These are phyloP conservation scores for Nasturtium officinale DNA, from an alignment of 345 rosid species.

Conservation along the genomic window DNA sequence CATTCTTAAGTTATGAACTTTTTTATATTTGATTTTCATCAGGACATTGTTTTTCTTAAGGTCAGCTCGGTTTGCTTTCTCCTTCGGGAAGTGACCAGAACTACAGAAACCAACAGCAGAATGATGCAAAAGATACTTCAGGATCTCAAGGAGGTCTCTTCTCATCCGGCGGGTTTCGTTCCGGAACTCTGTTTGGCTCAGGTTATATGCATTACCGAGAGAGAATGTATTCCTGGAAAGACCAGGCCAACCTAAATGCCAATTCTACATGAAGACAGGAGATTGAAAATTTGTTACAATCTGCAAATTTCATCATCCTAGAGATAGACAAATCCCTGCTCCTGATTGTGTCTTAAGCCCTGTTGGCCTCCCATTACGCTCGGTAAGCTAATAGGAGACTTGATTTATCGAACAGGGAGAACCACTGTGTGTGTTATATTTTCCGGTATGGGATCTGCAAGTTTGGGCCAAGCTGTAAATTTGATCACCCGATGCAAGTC, in stretches of 20 bases:
- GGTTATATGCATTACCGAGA: conserved; percentile 69
- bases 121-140: conserved; percentile 14
- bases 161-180: conserved; percentile 44
- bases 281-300: no score
- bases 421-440: conserved; percentile 78
- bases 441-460: conserved; percentile 90
- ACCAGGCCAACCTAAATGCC: conserved; percentile 85
- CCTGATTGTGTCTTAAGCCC: conserved; percentile 81
- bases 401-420: conserved; percentile 66
- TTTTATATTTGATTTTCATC: neutral
- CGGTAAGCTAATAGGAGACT: conserved; percentile 54
- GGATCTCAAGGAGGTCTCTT: conserved; percentile 62
- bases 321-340: conserved; percentile 72
- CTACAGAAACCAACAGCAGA: neutral
- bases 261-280: conserved; percentile 93
- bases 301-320: no score
- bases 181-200: conserved; percentile 61
- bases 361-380: no score
- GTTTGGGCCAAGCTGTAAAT: conserved; percentile 95
- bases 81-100: neutral
- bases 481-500: no score
- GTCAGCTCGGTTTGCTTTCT: neutral
- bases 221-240: conserved; percentile 87
- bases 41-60: neutral
- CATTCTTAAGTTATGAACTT: neutral